These are phyloP conservation scores for Entomortierella parvispora DNA, from an alignment of 192 early-diverging fungal species.

Conservation along the genomic window DNA sequence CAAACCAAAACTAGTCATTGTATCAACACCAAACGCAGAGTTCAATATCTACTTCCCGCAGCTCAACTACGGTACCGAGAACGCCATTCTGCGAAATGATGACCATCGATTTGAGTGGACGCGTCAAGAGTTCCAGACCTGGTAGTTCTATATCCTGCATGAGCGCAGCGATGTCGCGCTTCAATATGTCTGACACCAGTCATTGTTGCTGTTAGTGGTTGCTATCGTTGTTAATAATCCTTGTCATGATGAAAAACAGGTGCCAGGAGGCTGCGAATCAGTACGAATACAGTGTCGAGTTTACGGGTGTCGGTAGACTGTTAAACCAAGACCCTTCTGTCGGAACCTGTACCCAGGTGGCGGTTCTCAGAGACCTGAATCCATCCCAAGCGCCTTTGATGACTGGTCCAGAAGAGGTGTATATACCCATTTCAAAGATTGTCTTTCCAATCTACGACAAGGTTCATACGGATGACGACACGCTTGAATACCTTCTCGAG, in stretches of 20 bases:
- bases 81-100: constrained; percentile 73
- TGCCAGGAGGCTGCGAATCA: constrained; percentile 57
- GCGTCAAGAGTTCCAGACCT: constrained; percentile 80
- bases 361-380: constrained; percentile 60
- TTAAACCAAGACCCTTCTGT: constrained; percentile 52
- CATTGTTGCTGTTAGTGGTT: neutral
- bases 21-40: constrained; percentile 89
- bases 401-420: neutral
- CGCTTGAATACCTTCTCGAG: constrained; percentile 47
- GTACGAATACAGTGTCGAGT: constrained; percentile 74
- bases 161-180: neutral
- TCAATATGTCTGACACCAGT: too few relatives aligned
- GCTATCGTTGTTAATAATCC: neutral
- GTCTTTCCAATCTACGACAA: constrained; percentile 63
- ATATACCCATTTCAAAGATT: constrained; percentile 52
- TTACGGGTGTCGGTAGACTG: constrained; percentile 70
- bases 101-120: constrained; percentile 99
- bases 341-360: constrained; percentile 81
- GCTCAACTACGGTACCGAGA: constrained; percentile 75
- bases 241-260: constrained; percentile 30
- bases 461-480: constrained; percentile 50
- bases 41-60: constrained; percentile 90
- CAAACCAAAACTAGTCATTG: constrained; percentile 73
- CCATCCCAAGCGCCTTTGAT: neutral
- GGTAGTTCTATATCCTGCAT: constrained; percentile 58